Percentiles rank a stretch among this genome's conserved stretches.
These are phyloP conservation scores for Bipolaris cookei DNA, from an alignment of 2,329 filamentous ascomycete genomes.

Conservation along the genomic window DNA sequence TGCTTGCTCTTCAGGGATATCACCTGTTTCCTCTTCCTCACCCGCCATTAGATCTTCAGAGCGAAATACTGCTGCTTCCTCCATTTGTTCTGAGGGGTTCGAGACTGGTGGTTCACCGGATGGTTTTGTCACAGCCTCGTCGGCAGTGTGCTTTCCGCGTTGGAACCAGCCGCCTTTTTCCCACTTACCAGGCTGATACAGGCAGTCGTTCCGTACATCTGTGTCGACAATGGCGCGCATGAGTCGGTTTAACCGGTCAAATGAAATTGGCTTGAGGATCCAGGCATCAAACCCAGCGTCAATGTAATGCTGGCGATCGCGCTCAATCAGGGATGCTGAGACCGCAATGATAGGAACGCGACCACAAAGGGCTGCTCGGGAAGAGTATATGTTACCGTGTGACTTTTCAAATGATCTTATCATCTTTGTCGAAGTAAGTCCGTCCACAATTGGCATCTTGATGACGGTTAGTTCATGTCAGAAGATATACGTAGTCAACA, in stretches of 20 bases:
- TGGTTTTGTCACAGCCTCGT: slow-evolving; percentile 49
- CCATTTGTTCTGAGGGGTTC: slow-evolving; percentile 26
- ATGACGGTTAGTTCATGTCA: slow-evolving; percentile 8
- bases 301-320: slow-evolving; percentile 71
- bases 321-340: slow-evolving; percentile 79
- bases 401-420: slow-evolving; percentile 75
- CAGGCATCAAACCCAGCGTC: slow-evolving; percentile 85
- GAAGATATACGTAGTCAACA: no score
- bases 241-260: slow-evolving; percentile 72
- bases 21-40: slow-evolving; percentile 20
- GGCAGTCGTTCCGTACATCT: slow-evolving; percentile 62
- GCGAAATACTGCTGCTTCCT: slow-evolving; percentile 27
- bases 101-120: slow-evolving; percentile 25
- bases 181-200: slow-evolving; percentile 78
- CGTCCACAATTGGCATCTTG: slow-evolving; percentile 92
- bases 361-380: slow-evolving; percentile 64
- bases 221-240: slow-evolving; percentile 72
- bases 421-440: slow-evolving; percentile 79
- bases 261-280: slow-evolving; percentile 89
- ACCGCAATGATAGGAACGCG: slow-evolving; percentile 84
- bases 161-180: slow-evolving; percentile 86
- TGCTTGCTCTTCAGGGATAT: slow-evolving; percentile 32
- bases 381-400: slow-evolving; percentile 62
- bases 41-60: slow-evolving; percentile 31
- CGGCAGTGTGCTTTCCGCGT: slow-evolving; percentile 46